A percentile compares a stretch with the other conserved stretches of the same genome.
These are phyloP conservation scores for Pseudogymnoascus sp. DNA, from an alignment of 2,329 filamentous ascomycete species.

Conservation along the genomic window DNA sequence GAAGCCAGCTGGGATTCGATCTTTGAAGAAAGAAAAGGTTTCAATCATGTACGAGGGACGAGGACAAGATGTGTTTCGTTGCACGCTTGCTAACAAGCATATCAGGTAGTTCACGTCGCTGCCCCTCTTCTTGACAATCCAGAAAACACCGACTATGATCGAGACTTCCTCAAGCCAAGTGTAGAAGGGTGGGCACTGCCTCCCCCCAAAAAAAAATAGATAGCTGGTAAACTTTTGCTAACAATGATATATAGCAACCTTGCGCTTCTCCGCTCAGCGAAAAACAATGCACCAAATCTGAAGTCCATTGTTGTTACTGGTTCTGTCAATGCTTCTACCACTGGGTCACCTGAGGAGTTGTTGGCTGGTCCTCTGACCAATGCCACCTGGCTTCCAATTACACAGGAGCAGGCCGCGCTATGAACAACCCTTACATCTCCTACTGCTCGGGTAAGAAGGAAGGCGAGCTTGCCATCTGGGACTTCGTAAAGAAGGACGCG, in stretches of 20 bases:
- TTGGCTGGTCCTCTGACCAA: conserved; percentile 17
- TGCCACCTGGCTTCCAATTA: conserved; percentile 21
- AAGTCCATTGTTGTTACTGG: conserved; percentile 27
- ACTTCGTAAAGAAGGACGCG: conserved; percentile 20
- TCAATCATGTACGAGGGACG: conserved; percentile 20
- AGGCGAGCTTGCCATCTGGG: conserved; percentile 25
- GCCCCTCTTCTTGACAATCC: conserved; percentile 25
- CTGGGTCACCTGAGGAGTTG: conserved; percentile 20
- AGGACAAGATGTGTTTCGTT: background rate
- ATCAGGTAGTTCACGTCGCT: conserved; percentile 24
- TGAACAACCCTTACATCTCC: conserved; percentile 21
- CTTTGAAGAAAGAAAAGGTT: conserved; percentile 19
- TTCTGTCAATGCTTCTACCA: conserved; percentile 22
- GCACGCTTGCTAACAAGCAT: background rate
- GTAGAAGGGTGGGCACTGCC: conserved; percentile 20
- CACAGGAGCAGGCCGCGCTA: conserved; percentile 19
- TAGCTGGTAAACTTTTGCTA: background rate
- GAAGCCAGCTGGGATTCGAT: conserved; percentile 23
- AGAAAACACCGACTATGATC: conserved; percentile 24
- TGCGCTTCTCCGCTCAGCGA: conserved; percentile 24
- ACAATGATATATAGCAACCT: conserved; percentile 16
- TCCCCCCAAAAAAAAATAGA: background rate
- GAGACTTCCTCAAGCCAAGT: conserved; percentile 23
- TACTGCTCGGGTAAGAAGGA: conserved; percentile 26
- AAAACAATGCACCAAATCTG: conserved; percentile 21